phyloP scores from a whole-genome alignment of 75 land plant species.

The Adiantum capillusveneris region DNA sequence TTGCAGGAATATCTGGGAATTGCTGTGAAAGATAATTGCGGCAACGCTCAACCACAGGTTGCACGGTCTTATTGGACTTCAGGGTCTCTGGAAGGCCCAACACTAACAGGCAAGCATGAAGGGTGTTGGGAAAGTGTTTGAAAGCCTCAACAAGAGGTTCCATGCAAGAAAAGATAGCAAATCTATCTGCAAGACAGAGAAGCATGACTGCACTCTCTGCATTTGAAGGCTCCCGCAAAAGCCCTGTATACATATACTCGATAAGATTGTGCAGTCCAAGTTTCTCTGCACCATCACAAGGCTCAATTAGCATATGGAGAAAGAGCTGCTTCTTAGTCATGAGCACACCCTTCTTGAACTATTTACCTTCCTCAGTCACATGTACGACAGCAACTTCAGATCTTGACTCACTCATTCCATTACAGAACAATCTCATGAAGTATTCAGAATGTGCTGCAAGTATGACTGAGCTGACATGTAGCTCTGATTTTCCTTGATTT shows the following conservation, averaged over 20 bases:
- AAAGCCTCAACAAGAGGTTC: constrained; percentile 20
- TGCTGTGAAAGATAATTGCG: constrained; percentile 23
- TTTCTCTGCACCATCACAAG: constrained; percentile 13
- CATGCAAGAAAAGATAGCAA: constrained; percentile 38
- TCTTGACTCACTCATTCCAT: constrained; percentile 42
- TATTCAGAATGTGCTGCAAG: constrained; percentile 41
- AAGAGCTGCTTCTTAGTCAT: not conserved
- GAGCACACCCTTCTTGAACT: not conserved
- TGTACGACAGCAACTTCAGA: constrained; percentile 21
- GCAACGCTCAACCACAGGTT: constrained; percentile 30
- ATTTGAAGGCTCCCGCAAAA: constrained; percentile 18
- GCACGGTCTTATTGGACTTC: constrained; percentile 21
- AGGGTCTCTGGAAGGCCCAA: constrained; percentile 32
- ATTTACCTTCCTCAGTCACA: constrained; percentile 31
- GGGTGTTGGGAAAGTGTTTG: constrained; percentile 17
- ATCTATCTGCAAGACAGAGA: constrained; percentile 30
- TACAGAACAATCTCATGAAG: constrained; percentile 33
- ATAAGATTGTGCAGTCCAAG: constrained; percentile 25
- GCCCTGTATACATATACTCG: constrained; percentile 39
- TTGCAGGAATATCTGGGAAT: constrained; percentile 21
- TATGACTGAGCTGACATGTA: constrained; percentile 32
- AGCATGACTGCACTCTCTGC: constrained; percentile 29
- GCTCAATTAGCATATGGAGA: no score
- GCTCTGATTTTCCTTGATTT: constrained; percentile 1
- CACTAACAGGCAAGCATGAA: constrained; percentile 23